Percentiles rank a stretch among this genome's conserved stretches.
These are phyloP conservation scores for Globisporangium sylvaticum DNA, from an alignment of 352 stramenopile species.

Conservation along the genomic window DNA sequence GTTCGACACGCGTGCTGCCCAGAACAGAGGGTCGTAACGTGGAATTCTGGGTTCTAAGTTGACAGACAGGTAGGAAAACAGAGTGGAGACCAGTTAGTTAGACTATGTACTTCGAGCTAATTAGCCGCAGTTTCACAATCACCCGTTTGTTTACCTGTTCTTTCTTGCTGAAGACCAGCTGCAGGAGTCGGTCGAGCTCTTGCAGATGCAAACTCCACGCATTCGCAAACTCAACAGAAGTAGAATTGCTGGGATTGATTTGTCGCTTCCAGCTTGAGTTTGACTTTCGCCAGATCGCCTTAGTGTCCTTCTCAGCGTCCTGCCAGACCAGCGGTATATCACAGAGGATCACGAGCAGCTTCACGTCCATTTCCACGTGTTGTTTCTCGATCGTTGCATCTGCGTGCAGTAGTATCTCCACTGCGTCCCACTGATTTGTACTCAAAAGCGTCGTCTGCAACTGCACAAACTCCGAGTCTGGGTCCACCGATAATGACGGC, in stretches of 20 bases:
- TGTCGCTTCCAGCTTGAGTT: not conserved
- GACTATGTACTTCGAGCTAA: not conserved
- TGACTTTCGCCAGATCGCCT: slow-evolving; percentile 18
- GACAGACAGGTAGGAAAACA: not conserved
- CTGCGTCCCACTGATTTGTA: slow-evolving; percentile 25
- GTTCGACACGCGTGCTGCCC: slow-evolving; percentile 28
- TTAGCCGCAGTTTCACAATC: not conserved
- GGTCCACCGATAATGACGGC: not conserved
- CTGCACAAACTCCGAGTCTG: slow-evolving; percentile 20
- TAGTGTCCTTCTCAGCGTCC: slow-evolving; percentile 10
- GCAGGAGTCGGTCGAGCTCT: slow-evolving; percentile 32
- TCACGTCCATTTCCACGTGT: not conserved
- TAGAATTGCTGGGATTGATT: not conserved
- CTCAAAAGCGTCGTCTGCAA: slow-evolving; percentile 29
- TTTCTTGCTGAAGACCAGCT: slow-evolving; percentile 34
- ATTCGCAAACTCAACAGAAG: not conserved
- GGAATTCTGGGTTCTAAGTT: slow-evolving; percentile 29
- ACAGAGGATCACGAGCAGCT: slow-evolving; percentile 46
- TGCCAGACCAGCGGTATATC: slow-evolving; percentile 48
- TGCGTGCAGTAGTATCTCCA: slow-evolving; percentile 20
- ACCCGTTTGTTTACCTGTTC: slow-evolving; percentile 17
- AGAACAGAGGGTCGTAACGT: slow-evolving; percentile 40
- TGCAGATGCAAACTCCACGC: slow-evolving; percentile 38
- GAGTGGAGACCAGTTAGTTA: not conserved
- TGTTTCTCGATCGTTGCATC: not conserved